A percentile compares a stretch with the other conserved stretches of the same genome.
Evolutionary conservation across 148 eudicot species (phyloP).

Genomic region (Rhododendron ovatum): DNA sequence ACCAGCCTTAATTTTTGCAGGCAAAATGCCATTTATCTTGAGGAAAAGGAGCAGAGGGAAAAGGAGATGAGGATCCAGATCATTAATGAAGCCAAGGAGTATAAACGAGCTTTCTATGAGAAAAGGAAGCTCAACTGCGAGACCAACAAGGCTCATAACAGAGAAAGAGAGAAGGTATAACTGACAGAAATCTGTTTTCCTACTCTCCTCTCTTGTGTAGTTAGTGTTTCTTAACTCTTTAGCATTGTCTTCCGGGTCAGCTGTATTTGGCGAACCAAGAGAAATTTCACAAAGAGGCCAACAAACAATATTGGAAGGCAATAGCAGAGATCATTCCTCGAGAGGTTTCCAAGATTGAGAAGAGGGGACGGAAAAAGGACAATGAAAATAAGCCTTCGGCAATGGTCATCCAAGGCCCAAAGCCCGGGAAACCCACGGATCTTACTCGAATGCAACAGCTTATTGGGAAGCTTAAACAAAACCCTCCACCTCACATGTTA

Average conservation of each 20-base stretch:
- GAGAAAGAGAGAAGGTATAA: constrained; percentile 80
- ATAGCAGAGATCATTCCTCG: constrained; percentile 57
- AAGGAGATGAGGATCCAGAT: constrained; percentile 68
- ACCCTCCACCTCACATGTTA: constrained; percentile 44
- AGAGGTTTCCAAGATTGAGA: neutral
- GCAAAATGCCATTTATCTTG: constrained; percentile 62
- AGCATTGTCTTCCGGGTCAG: constrained; percentile 8
- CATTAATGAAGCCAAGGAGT: constrained; percentile 72
- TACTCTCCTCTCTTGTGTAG: neutral
- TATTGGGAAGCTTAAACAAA: constrained; percentile 29
- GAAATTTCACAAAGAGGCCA: constrained; percentile 38
- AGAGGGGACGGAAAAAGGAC: no score
- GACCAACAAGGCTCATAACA: constrained; percentile 41
- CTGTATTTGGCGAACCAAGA: constrained; percentile 39
- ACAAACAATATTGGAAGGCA: constrained; percentile 50
- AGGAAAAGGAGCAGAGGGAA: constrained; percentile 74
- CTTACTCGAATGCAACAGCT: constrained; percentile 41
- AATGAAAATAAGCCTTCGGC: constrained; percentile 6
- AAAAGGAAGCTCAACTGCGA: constrained; percentile 56
- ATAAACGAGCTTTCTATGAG: constrained; percentile 56
- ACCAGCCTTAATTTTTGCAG: constrained; percentile 19
- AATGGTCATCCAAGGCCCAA: constrained; percentile 46
- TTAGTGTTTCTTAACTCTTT: neutral
- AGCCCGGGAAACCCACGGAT: constrained; percentile 58
- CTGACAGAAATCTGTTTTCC: neutral